phyloP scores from a whole-genome alignment of 2,329 filamentous ascomycete genomes.

The Emergomyces africanus region DNA sequence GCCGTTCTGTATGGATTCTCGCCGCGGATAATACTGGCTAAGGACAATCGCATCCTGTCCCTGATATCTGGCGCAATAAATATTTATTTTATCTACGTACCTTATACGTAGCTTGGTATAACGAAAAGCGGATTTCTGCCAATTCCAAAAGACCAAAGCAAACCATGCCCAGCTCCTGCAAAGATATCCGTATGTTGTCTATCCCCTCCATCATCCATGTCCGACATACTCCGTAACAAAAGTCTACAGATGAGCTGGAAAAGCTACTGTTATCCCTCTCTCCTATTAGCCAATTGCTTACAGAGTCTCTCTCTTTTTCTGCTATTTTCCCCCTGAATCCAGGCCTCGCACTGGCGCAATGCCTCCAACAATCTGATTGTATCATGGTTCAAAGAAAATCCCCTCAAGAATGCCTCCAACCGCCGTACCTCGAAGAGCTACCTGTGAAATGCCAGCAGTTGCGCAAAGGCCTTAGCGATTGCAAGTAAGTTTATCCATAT shows the following conservation, averaged over 20 bases:
- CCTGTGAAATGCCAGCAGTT: conserved; percentile 85
- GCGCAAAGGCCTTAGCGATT: conserved; percentile 84
- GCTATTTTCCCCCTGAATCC: conserved; percentile 5
- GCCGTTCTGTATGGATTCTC: no score
- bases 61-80: not conserved
- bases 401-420: conserved; percentile 75
- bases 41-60: not conserved
- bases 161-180: conserved; percentile 90
- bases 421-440: conserved; percentile 67
- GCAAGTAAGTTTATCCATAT: conserved; percentile 44
- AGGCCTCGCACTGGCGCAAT: conserved; percentile 88
- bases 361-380: conserved; percentile 92
- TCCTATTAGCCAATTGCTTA: not conserved
- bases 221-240: not conserved
- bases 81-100: no score
- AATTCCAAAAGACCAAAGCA: conserved; percentile 4
- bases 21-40: no score
- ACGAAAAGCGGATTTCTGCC: not conserved
- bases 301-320: not conserved
- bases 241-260: not conserved
- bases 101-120: not conserved
- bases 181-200: conserved; percentile 73
- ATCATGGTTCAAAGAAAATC: conserved; percentile 83
- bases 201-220: not conserved
- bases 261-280: not conserved